phyloP scores from a whole-genome alignment of 495 filamentous ascomycete species.

The Lasiosphaeria hispida region DNA sequence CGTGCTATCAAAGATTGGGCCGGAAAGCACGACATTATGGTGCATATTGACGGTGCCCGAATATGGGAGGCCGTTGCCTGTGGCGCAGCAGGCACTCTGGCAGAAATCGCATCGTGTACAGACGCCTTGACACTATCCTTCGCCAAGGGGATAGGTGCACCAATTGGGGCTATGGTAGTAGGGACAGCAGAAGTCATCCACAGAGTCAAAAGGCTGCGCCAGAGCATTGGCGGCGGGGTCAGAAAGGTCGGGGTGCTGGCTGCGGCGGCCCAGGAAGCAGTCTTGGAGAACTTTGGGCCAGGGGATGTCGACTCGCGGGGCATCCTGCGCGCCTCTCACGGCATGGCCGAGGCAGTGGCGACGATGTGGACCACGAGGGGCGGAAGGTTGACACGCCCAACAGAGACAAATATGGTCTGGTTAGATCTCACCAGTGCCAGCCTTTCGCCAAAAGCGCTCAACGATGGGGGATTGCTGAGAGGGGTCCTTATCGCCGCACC shows the following conservation, averaged over 20 bases:
- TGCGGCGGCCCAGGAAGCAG: conserved; percentile 51
- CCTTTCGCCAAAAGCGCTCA: conserved; percentile 43
- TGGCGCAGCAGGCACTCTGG: conserved; percentile 53
- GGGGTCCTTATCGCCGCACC: conserved; percentile 53
- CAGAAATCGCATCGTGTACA: conserved; percentile 63
- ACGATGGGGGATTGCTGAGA: conserved; percentile 43
- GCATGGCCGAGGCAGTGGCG: conserved; percentile 60
- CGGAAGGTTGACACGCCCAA: conserved; percentile 51
- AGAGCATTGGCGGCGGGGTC: conserved; percentile 74
- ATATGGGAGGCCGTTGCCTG: conserved; percentile 67
- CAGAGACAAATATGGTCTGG: conserved; percentile 91
- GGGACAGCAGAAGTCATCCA: conserved; percentile 60
- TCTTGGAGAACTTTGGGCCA: conserved; percentile 63
- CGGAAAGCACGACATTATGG: conserved; percentile 56
- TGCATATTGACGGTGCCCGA: conserved; percentile 77
- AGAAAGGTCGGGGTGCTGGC: conserved; percentile 62
- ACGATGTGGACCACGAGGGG: conserved; percentile 60
- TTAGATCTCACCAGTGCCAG: conserved; percentile 60
- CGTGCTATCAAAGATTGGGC: conserved; percentile 63
- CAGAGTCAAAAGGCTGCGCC: conserved; percentile 68
- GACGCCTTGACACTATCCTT: conserved; percentile 79
- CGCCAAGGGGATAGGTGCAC: conserved; percentile 78
- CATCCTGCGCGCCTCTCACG: conserved; percentile 58
- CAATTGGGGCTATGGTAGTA: conserved; percentile 75
- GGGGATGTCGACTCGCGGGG: conserved; percentile 51